Evolutionary conservation across 2,329 filamentous ascomycete genomes (phyloP).

Genomic region (Hypoxylon sp.): DNA sequence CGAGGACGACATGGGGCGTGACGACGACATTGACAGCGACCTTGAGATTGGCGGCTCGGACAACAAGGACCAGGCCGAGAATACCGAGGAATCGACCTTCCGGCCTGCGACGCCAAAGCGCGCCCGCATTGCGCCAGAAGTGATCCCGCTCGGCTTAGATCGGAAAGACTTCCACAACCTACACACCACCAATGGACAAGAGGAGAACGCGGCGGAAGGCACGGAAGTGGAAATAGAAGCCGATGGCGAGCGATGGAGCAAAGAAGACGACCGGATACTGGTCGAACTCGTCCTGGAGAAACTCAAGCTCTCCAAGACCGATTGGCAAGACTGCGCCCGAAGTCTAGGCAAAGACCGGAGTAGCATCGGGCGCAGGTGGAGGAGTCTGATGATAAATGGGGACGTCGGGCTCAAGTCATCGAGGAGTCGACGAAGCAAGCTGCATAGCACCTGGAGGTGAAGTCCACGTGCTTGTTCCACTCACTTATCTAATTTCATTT

Average conservation of each 20-base stretch:
- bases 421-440: slow-evolving; percentile 62
- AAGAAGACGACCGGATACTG: slow-evolving; percentile 74
- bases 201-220: slow-evolving; percentile 52
- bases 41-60: slow-evolving; percentile 52
- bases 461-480: slow-evolving; percentile 36
- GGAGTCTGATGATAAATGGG: slow-evolving; percentile 71
- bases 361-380: slow-evolving; percentile 73
- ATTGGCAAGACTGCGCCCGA: slow-evolving; percentile 78
- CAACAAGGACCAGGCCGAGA: slow-evolving; percentile 44
- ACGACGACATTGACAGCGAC: slow-evolving; percentile 59
- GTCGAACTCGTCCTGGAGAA: slow-evolving; percentile 79
- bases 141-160: slow-evolving; percentile 72
- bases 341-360: slow-evolving; percentile 73
- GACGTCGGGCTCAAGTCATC: slow-evolving; percentile 71
- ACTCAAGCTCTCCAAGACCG: slow-evolving; percentile 73
- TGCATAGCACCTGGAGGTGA: slow-evolving; percentile 71
- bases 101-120: slow-evolving; percentile 72
- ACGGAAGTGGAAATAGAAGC: slow-evolving; percentile 61
- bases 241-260: slow-evolving; percentile 69
- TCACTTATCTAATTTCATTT: slow-evolving; percentile 32
- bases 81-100: slow-evolving; percentile 45
- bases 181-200: slow-evolving; percentile 55
- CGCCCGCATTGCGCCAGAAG: slow-evolving; percentile 71
- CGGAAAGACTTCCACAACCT: slow-evolving; percentile 71
- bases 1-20: slow-evolving; percentile 64